Percentiles rank a stretch among this genome's conserved stretches.
Conservation (phyloP, 2,329 filamentous ascomycete species). For the Epichloe scottii region DNA sequence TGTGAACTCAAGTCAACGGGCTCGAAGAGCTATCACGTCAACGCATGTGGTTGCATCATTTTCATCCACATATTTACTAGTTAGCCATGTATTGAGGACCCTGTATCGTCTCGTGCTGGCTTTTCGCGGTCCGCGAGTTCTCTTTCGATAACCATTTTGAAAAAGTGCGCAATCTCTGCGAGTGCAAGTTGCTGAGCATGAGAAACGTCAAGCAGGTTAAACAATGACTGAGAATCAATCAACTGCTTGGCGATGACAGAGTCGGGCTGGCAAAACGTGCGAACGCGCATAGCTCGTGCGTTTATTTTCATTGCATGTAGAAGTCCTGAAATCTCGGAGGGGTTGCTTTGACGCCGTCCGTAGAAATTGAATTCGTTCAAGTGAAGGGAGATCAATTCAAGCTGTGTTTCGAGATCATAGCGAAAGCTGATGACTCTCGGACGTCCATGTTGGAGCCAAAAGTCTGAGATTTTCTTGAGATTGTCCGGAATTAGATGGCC, state of each 20-base stretch:
- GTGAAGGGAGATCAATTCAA: constrained; percentile 41
- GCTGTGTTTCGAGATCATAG: constrained; percentile 47
- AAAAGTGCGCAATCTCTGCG: constrained; percentile 39
- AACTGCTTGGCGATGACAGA: constrained; percentile 45
- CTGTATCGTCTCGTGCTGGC: background rate
- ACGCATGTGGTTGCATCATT: background rate
- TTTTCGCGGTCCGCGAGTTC: constrained; percentile 13
- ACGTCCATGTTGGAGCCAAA: constrained; percentile 39
- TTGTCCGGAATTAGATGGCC: constrained; percentile 40
- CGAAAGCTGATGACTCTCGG: constrained; percentile 44
- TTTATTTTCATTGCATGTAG: constrained; percentile 40
- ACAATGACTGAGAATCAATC: constrained; percentile 37
- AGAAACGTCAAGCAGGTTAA: constrained; percentile 34
- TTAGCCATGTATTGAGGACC: background rate
- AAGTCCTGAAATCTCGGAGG: constrained; percentile 31
- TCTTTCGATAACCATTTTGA: constrained; percentile 38
- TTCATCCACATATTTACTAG: background rate
- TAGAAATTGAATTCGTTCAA: constrained; percentile 41
- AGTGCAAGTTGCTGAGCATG: constrained; percentile 33
- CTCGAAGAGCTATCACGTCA: background rate
- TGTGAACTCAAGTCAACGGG: background rate
- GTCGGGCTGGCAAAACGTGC: constrained; percentile 47
- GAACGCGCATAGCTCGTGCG: constrained; percentile 38
- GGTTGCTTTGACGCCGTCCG: constrained; percentile 31
- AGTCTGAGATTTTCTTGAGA: constrained; percentile 37